Conservation (phyloP, 805 yeast genomes). For the Cyberlindnera bimundalis region DNA sequence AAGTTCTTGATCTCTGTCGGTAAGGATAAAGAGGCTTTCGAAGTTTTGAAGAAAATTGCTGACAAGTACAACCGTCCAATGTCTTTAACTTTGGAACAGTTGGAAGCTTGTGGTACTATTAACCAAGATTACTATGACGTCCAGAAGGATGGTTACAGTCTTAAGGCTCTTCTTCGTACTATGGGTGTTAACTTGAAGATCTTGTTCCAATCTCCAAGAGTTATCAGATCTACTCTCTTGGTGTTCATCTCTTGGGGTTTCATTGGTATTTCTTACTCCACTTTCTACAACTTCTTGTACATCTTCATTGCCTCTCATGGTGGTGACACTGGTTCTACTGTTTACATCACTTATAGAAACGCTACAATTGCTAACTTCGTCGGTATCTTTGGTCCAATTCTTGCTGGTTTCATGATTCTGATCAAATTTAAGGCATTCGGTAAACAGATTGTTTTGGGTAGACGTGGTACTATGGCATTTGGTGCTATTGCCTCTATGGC, state of each 20-base stretch:
- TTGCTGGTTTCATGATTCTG: constrained; percentile 37
- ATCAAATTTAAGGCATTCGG: constrained; percentile 16
- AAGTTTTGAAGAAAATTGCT: constrained; percentile 42
- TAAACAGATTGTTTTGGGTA: constrained; percentile 35
- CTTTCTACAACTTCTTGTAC: constrained; percentile 50
- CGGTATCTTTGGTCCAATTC: constrained; percentile 47
- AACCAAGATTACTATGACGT: constrained; percentile 27
- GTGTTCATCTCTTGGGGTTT: constrained; percentile 49
- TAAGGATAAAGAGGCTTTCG: constrained; percentile 46
- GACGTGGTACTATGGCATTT: constrained; percentile 53
- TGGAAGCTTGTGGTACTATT: constrained; percentile 42
- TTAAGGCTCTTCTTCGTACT: constrained; percentile 18
- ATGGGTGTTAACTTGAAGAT: constrained; percentile 37
- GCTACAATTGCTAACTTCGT: constrained; percentile 41
- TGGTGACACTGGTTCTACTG: constrained; percentile 40
- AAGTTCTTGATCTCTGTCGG: constrained; percentile 48
- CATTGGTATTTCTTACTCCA: constrained; percentile 51
- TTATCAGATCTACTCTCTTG: constrained; percentile 41
- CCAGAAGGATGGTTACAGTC: constrained; percentile 17
- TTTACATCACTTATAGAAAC: constrained; percentile 44
- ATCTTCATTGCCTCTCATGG: constrained; percentile 48
- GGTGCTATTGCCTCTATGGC: constrained; percentile 55
- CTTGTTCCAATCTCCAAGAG: constrained; percentile 40
- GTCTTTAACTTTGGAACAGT: constrained; percentile 44
- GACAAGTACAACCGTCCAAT: constrained; percentile 39